Conservation (phyloP, 2,329 filamentous ascomycete genomes). For the Emericellopsis atlantica region DNA sequence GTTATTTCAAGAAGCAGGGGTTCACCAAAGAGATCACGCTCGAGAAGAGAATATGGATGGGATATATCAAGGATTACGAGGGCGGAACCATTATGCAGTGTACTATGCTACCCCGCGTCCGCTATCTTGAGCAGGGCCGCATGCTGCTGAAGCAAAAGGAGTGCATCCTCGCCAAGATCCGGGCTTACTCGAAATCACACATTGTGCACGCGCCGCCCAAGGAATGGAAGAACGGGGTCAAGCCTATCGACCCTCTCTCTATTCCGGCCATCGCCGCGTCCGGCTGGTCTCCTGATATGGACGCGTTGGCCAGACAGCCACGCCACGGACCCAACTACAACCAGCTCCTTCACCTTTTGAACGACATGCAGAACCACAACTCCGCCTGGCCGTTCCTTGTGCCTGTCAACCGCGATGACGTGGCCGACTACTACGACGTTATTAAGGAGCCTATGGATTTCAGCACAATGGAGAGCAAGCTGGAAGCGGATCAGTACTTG, state of each 20-base stretch:
- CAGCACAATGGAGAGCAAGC: conserved; percentile 87
- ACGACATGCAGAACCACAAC: conserved; percentile 88
- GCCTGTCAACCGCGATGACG: conserved; percentile 89
- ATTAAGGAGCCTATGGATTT: conserved; percentile 98
- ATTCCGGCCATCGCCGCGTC: conserved; percentile 84
- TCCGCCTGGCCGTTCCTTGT: conserved; percentile 90
- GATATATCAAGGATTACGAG: conserved; percentile 99
- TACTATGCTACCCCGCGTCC: conserved; percentile 87
- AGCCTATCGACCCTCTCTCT: conserved; percentile 65
- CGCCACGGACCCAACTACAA: conserved; percentile 96
- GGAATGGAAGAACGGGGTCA: conserved; percentile 68
- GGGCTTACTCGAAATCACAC: conserved; percentile 80
- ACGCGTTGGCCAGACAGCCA: conserved; percentile 86
- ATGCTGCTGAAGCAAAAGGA: conserved; percentile 98
- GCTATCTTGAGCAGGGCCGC: conserved; percentile 83
- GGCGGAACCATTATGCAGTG: conserved; percentile 99
- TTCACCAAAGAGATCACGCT: conserved; percentile 98
- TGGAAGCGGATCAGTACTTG: conserved; percentile 85
- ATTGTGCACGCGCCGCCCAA: conserved; percentile 75
- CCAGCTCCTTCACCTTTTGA: conserved; percentile 81
- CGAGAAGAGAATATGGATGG: conserved; percentile 89
- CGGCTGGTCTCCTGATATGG: conserved; percentile 96
- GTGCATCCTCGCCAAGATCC: conserved; percentile 86
- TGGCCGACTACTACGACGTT: conserved; percentile 97
- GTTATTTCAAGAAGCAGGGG: conserved; percentile 98